A percentile compares a stretch with the other conserved stretches of the same genome.
phyloP scores from a whole-genome alignment of 2,329 filamentous ascomycete species.

The Rhinocladiella similis region DNA sequence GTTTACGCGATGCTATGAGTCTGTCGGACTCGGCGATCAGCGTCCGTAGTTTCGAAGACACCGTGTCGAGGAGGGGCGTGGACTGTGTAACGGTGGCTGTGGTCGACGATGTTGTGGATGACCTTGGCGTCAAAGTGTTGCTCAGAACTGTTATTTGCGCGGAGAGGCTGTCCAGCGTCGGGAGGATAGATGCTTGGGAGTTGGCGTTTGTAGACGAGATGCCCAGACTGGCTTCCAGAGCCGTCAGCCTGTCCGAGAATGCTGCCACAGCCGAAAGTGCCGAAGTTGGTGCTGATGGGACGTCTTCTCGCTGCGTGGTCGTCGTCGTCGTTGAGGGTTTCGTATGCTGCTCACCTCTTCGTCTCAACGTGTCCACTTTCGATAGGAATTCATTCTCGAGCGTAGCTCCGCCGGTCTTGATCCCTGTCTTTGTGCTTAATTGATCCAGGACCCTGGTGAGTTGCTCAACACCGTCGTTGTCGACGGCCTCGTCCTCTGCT shows the following conservation, averaged over 20 bases:
- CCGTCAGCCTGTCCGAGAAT: slow-evolving; percentile 77
- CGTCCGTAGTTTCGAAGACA: slow-evolving; percentile 44
- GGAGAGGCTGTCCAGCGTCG: slow-evolving; percentile 76
- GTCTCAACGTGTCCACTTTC: slow-evolving; percentile 12
- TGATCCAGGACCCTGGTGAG: slow-evolving; percentile 69
- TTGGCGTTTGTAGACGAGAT: slow-evolving; percentile 67
- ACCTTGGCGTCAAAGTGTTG: slow-evolving; percentile 40
- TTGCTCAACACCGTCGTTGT: slow-evolving; percentile 61
- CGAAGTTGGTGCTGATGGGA: slow-evolving; percentile 39
- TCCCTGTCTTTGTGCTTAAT: slow-evolving; percentile 14
- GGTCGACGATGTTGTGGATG: slow-evolving; percentile 27
- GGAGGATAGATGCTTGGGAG: slow-evolving; percentile 64
- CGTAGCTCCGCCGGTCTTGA: slow-evolving; percentile 5
- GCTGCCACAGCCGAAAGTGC: slow-evolving; percentile 77
- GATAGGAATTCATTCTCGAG: slow-evolving; percentile 26
- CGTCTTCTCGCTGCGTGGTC: neutral
- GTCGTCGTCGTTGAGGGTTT: neutral
- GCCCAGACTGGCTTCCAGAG: slow-evolving; percentile 79
- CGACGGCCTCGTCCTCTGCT: slow-evolving; percentile 37
- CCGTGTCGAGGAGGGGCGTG: slow-evolving; percentile 44
- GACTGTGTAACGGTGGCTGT: slow-evolving; percentile 28
- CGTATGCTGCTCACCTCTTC: neutral
- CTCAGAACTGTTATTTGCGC: slow-evolving; percentile 76
- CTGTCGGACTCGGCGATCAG: slow-evolving; percentile 47
- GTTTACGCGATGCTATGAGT: slow-evolving; percentile 43